Base-by-base conservation (phyloP, 495 filamentous ascomycete genomes). In the Hamigera avellanea region DNA sequence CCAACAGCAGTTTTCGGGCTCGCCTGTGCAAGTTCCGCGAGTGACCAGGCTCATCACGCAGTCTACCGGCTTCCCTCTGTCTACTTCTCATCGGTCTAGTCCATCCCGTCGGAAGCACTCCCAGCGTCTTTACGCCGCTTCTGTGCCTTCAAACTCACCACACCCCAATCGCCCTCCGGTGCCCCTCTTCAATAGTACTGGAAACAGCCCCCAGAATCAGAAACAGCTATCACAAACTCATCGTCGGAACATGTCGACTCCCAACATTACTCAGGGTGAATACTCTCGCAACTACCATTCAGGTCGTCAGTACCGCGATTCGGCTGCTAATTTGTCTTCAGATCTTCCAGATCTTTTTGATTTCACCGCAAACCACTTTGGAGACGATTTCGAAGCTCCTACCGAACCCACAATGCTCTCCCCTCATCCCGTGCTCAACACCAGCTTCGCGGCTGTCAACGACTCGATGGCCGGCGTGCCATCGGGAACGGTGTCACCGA, bases 401-500 rank as follows among this genome's bases (percentile, higher is more conserved):
- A 40, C 45, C 12, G 44, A 53, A n/a, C 31, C 45, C 15, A 45
- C 37, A 17, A 54, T 61, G 49, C 40, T 57, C 31, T 49, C 49
- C 18, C n/a, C n/a, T n/a, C n/a, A n/a, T n/a, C n/a, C n/a, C n/a
- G n/a, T n/a, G n/a, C 47, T 44, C 4, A 45, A 50, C 19, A 45
- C 55, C 34, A 46, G 41, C 35, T 37, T 53, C 45, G 35, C 49
- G 35, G 38, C 50, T n/a, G 43, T 48, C 40, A 57, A 62, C 41
- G 49, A 53, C 39, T 45, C 66, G 29, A 34, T 52, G 36, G 46
- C 51, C 9, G 37, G 32, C 26, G 49, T 42, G 34, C 55, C 55
- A 7, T 30, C 50, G 50, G 75, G 66, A 45, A 93, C 88, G 14
- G 71, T 96, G 32, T 96, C 89, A 37, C 89, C 89, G 10, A 77